A percentile compares a stretch with the other conserved stretches of the same genome.
Conservation (phyloP, 192 early-diverging fungal species). For the Coemansia furcata region DNA sequence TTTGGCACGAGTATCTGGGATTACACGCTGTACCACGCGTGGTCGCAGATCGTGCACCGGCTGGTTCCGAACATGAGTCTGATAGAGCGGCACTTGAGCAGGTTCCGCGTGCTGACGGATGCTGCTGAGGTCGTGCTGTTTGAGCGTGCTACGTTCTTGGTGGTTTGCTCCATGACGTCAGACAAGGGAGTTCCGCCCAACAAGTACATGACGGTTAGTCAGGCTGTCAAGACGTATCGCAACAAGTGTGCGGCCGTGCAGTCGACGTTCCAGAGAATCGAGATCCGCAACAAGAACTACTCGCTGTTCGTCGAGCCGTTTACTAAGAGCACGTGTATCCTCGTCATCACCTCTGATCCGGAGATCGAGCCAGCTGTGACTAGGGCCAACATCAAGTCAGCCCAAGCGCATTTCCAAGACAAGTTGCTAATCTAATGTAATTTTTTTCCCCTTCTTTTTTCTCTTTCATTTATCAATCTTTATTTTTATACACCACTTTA, state of each 20-base stretch:
- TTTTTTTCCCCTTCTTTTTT: background rate
- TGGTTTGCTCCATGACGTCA: conserved; percentile 62
- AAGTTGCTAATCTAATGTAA: background rate
- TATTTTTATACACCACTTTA: background rate
- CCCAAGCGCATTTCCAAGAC: conserved; percentile 29
- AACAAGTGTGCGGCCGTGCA: conserved; percentile 51
- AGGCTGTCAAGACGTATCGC: conserved; percentile 48
- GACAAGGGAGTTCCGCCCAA: background rate
- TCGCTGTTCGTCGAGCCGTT: conserved; percentile 53
- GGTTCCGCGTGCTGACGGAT: conserved; percentile 82
- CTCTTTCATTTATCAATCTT: background rate
- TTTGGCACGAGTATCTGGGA: conserved; percentile 46
- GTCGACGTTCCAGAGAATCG: conserved; percentile 83
- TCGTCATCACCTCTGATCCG: conserved; percentile 47
- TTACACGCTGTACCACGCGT: conserved; percentile 63
- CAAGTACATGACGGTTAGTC: conserved; percentile 38
- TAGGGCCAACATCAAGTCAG: conserved; percentile 47
- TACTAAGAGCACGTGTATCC: conserved; percentile 54
- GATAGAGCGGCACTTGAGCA: conserved; percentile 75
- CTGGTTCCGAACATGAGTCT: conserved; percentile 89
- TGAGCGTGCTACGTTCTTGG: conserved; percentile 93
- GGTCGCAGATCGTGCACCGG: conserved; percentile 95
- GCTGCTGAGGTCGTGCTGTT: conserved; percentile 95
- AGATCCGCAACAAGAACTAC: conserved; percentile 69
- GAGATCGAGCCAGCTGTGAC: conserved; percentile 52